Conservation (phyloP, 768 basidiomycete species). For the Guyanaporus albipodus region DNA sequence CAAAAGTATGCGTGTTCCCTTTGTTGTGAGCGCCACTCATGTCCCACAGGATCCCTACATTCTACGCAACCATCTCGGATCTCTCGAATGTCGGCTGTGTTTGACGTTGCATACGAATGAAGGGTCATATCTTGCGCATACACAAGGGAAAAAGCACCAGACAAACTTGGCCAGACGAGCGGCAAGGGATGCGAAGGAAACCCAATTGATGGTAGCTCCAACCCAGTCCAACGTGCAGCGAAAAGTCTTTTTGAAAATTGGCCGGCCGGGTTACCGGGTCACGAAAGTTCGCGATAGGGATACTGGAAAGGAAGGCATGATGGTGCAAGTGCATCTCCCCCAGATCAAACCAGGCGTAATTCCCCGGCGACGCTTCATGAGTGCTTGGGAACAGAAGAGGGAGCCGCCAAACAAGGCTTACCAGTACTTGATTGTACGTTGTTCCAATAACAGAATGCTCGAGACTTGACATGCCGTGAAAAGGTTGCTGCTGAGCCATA, state of each 20-base stretch:
- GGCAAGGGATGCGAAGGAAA: conserved; percentile 95
- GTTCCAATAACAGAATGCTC: neutral
- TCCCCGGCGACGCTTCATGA: conserved; percentile 92
- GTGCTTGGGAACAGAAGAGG: conserved; percentile 94
- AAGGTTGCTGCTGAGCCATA: conserved; percentile 99
- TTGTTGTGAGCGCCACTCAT: conserved; percentile 6
- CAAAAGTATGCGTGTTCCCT: conserved; percentile 59
- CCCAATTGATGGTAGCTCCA: conserved; percentile 84
- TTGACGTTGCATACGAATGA: conserved; percentile 99
- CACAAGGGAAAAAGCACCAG: conserved; percentile 99
- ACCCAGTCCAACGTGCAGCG: conserved; percentile 75
- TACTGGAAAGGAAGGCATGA: conserved; percentile 91
- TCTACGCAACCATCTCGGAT: conserved; percentile 96
- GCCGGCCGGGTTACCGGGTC: conserved; percentile 90
- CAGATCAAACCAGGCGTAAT: conserved; percentile 85
- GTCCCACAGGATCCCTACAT: conserved; percentile 87
- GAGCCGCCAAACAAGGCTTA: conserved; percentile 95
- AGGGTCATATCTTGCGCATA: conserved; percentile 97
- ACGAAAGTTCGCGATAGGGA: conserved; percentile 94
- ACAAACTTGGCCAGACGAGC: conserved; percentile 97
- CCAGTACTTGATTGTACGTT: conserved; percentile 92
- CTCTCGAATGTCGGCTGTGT: conserved; percentile 96
- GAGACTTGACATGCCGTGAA: conserved; percentile 28
- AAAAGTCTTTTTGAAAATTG: conserved; percentile 97
- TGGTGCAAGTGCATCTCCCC: conserved; percentile 95